Conservation (phyloP, 1,139 yeast species). For the Petasospora fabianii region DNA sequence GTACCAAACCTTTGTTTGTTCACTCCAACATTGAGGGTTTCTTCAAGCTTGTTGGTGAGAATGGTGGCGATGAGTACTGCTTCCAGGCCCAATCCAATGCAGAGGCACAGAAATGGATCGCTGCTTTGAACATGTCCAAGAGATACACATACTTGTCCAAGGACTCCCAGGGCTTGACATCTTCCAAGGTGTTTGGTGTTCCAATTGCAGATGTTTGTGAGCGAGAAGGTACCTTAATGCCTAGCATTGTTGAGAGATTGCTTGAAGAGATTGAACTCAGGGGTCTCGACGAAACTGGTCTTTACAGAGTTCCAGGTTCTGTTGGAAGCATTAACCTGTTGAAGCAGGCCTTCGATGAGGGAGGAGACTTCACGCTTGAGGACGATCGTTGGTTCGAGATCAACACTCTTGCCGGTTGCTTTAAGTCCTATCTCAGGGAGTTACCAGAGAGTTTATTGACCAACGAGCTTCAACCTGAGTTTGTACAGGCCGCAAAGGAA, state of each 20-base stretch:
- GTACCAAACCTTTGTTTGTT: slow-evolving; percentile 31
- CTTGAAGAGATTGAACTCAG: slow-evolving; percentile 74
- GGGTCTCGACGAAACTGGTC: slow-evolving; percentile 87
- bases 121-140: slow-evolving; percentile 38
- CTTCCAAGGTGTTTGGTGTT: slow-evolving; percentile 74
- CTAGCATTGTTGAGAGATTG: slow-evolving; percentile 61
- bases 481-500: slow-evolving; percentile 38
- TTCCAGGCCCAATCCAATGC: slow-evolving; percentile 65
- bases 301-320: slow-evolving; percentile 90
- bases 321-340: slow-evolving; percentile 70
- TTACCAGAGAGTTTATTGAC: slow-evolving; percentile 85
- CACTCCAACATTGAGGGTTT: slow-evolving; percentile 35
- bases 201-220: slow-evolving; percentile 74
- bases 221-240: slow-evolving; percentile 61
- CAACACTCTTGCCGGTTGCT: slow-evolving; percentile 86
- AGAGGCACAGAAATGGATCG: slow-evolving; percentile 77
- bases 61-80: slow-evolving; percentile 52
- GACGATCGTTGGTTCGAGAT: slow-evolving; percentile 74
- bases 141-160: slow-evolving; percentile 40
- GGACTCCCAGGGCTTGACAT: slow-evolving; percentile 34
- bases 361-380: slow-evolving; percentile 62
- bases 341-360: slow-evolving; percentile 69
- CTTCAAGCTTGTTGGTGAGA: slow-evolving; percentile 59
- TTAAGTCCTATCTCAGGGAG: slow-evolving; percentile 81
- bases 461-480: slow-evolving; percentile 49